A percentile compares a stretch with the other conserved stretches of the same genome.
These are phyloP conservation scores for Rhipidocladum racemiflorum DNA, from an alignment of 176 grass and related monocot genomes.

Conservation along the genomic window DNA sequence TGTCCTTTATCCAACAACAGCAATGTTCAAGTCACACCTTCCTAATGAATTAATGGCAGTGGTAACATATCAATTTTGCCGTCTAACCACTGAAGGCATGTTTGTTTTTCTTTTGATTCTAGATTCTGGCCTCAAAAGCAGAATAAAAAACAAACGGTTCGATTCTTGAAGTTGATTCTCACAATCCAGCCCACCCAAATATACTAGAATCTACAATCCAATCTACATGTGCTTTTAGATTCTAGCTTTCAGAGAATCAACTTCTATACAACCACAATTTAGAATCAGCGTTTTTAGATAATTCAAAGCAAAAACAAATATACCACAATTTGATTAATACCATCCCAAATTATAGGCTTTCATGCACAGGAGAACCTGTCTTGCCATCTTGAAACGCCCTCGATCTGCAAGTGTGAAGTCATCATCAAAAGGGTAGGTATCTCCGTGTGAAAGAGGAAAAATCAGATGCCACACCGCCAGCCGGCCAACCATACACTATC, in stretches of 20 bases:
- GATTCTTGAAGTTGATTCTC: too few species aligned
- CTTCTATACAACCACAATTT: too few species aligned
- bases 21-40: background rate
- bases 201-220: too few species aligned
- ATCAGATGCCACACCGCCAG: constrained; percentile 29
- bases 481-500: constrained; percentile 5
- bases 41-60: background rate
- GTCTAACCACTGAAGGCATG: background rate
- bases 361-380: background rate
- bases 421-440: constrained; percentile 30
- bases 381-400: background rate
- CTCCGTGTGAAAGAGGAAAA: constrained; percentile 49
- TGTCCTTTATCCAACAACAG: background rate
- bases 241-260: too few species aligned
- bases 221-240: too few species aligned
- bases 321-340: too few species aligned
- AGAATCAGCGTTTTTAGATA: too few species aligned
- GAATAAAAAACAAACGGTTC: too few species aligned
- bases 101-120: too few species aligned
- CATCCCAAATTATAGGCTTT: background rate
- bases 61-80: background rate
- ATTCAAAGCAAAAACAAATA: too few species aligned
- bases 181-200: too few species aligned
- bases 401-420: constrained; percentile 20
- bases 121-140: too few species aligned